Evolutionary conservation across 352 stramenopile genomes (phyloP).

Genomic region (Globisporangium radiosum): DNA sequence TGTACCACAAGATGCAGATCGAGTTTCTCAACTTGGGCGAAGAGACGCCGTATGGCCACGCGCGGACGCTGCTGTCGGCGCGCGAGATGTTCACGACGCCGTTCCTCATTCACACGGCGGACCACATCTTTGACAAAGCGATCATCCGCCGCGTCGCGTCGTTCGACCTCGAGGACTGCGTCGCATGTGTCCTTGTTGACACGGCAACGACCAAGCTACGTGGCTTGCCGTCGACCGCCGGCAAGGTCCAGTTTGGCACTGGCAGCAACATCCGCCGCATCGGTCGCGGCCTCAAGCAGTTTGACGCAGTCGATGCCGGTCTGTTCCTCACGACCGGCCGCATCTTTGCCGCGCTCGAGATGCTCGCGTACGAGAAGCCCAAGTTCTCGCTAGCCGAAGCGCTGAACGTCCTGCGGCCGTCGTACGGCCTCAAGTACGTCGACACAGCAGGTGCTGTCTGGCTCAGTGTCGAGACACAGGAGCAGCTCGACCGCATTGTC

Average conservation of each 20-base stretch:
- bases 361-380: slow-evolving; percentile 45
- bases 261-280: slow-evolving; percentile 56
- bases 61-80: slow-evolving; percentile 66
- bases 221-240: slow-evolving; percentile 46
- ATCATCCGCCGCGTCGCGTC: slow-evolving; percentile 61
- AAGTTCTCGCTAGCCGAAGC: slow-evolving; percentile 78
- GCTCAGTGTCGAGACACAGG: slow-evolving; percentile 81
- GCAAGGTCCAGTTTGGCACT: slow-evolving; percentile 54
- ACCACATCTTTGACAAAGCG: slow-evolving; percentile 81
- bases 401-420: slow-evolving; percentile 60
- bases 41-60: slow-evolving; percentile 59
- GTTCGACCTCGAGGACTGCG: slow-evolving; percentile 44
- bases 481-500: slow-evolving; percentile 60
- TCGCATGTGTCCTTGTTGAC: slow-evolving; percentile 71
- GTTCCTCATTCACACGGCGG: slow-evolving; percentile 82
- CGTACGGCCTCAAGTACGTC: slow-evolving; percentile 57
- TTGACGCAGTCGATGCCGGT: slow-evolving; percentile 64
- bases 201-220: slow-evolving; percentile 57
- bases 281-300: slow-evolving; percentile 38
- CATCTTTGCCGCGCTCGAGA: slow-evolving; percentile 65
- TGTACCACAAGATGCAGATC: slow-evolving; percentile 76
- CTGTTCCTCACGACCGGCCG: slow-evolving; percentile 61
- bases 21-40: slow-evolving; percentile 82
- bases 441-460: slow-evolving; percentile 65
- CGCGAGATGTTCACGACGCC: slow-evolving; percentile 73